phyloP scores from a whole-genome alignment of 345 rosid species.

The Populus alba region DNA sequence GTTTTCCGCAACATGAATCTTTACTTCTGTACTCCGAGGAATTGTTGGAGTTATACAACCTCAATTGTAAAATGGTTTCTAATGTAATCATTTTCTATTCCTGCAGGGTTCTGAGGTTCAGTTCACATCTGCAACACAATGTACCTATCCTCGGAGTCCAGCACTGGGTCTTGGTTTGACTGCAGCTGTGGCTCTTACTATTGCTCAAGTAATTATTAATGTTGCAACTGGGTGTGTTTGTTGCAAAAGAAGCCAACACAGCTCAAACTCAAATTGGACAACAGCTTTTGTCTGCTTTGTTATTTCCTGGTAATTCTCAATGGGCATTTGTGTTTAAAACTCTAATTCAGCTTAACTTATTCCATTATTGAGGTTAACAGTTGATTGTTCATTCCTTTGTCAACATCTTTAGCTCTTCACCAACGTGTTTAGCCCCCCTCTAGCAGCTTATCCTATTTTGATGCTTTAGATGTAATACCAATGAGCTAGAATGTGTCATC shows the following conservation, averaged over 20 bases:
- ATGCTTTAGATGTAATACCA: neutral
- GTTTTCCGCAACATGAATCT: neutral
- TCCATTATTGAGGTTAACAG: neutral
- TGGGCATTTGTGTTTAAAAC: neutral
- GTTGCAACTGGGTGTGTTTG: constrained; percentile 72
- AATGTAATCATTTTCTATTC: constrained; percentile 7
- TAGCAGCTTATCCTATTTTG: neutral
- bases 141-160: constrained; percentile 68
- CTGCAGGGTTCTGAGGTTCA: constrained; percentile 65
- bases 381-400: neutral
- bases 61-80: neutral
- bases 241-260: constrained; percentile 54
- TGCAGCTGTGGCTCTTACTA: constrained; percentile 58
- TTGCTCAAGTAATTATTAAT: constrained; percentile 62
- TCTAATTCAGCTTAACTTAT: neutral
- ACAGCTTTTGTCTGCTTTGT: constrained; percentile 61
- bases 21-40: neutral
- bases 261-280: constrained; percentile 61
- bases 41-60: neutral
- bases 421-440: neutral
- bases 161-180: constrained; percentile 68
- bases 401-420: neutral
- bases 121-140: constrained; percentile 38
- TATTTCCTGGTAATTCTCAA: constrained; percentile 65
- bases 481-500: neutral